Conservation (phyloP, 1,284 basidiomycete species). For the Hortiboletus rubellus region DNA sequence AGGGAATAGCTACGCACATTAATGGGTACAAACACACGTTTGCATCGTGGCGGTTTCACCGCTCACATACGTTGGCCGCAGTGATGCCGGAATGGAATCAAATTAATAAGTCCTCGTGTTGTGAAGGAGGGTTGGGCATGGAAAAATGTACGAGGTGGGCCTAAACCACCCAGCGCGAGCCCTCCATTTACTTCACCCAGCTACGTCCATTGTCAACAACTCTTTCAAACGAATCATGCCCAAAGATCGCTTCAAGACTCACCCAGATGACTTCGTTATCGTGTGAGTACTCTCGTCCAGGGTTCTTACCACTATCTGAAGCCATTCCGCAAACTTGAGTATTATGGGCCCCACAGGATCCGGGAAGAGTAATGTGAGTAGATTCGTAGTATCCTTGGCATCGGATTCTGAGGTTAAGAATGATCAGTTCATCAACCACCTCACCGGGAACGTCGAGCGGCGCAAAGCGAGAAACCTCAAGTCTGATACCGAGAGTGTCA, state of each 20-base stretch:
- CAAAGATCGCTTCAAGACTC: constrained; percentile 5
- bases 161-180: no score
- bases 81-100: background rate
- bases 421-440: constrained; percentile 19
- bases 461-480: background rate
- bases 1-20: background rate
- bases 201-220: background rate
- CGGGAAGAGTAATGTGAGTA: constrained; percentile 26
- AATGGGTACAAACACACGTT: background rate
- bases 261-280: constrained; percentile 8
- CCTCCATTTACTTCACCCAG: background rate
- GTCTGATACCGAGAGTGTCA: constrained; percentile 17
- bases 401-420: background rate
- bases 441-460: constrained; percentile 6
- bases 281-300: constrained; percentile 5
- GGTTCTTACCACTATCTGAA: background rate
- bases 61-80: background rate
- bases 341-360: constrained; percentile 25
- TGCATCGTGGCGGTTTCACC: background rate
- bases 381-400: background rate
- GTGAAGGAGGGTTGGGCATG: background rate
- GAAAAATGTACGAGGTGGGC: background rate
- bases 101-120: background rate
- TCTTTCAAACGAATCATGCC: background rate
- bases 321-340: constrained; percentile 2